These are phyloP conservation scores for Trypanosoma brucei DNA, from an alignment of 208 protist species.

Conservation along the genomic window DNA sequence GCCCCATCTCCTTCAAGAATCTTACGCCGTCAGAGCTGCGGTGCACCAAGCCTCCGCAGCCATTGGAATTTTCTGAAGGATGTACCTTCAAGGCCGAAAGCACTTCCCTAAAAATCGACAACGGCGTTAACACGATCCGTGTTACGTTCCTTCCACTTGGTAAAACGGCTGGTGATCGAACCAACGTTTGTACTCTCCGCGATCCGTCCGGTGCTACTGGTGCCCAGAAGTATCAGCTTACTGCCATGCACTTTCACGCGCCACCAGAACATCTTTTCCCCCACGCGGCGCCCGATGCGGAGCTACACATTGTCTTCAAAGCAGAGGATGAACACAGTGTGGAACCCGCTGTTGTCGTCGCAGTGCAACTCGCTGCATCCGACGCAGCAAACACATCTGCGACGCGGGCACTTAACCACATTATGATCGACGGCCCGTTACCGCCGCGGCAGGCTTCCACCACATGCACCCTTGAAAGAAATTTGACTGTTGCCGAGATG, in stretches of 20 bases:
- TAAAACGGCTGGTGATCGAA: constrained; percentile 20
- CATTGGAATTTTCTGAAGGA: constrained; percentile 47
- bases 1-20: constrained; percentile 66
- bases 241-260: constrained; percentile 58
- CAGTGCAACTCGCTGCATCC: constrained; percentile 63
- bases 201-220: constrained; percentile 38
- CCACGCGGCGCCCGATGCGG: constrained; percentile 42
- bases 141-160: constrained; percentile 33
- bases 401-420: constrained; percentile 51
- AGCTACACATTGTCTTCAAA: constrained; percentile 67
- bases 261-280: constrained; percentile 60
- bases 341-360: constrained; percentile 33
- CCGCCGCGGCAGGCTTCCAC: constrained; percentile 50
- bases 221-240: constrained; percentile 41
- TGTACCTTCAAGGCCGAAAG: constrained; percentile 46
- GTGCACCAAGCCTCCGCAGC: constrained; percentile 17
- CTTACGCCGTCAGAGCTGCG: constrained; percentile 43
- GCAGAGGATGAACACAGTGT: constrained; percentile 7
- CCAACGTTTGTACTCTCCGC: constrained; percentile 43
- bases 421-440: constrained; percentile 53
- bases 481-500: constrained; percentile 39
- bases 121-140: constrained; percentile 42
- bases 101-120: constrained; percentile 56
- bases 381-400: constrained; percentile 47
- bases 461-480: constrained; percentile 54